Evolutionary conservation across 2,329 filamentous ascomycete genomes (phyloP).

Genomic region (Falciphora oryzae): DNA sequence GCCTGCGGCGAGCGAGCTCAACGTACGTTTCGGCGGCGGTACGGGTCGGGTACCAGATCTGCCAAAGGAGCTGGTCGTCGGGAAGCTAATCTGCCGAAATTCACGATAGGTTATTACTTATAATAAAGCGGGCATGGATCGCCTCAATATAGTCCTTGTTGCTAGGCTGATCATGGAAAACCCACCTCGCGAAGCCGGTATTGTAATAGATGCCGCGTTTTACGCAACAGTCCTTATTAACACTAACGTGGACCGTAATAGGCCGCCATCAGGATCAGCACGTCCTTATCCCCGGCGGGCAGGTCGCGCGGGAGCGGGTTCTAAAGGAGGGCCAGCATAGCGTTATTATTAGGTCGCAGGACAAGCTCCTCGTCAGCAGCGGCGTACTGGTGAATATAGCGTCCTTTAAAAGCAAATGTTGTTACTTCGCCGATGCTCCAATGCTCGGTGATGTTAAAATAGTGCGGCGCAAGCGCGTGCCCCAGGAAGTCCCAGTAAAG

Average conservation of each 20-base stretch:
- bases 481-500: not conserved
- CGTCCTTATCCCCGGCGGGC: conserved; percentile 29
- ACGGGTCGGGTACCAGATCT: conserved; percentile 31
- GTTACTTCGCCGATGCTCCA: conserved; percentile 16
- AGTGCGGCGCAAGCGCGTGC: conserved; percentile 5
- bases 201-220: conserved; percentile 31
- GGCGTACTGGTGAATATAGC: not conserved
- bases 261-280: conserved; percentile 31
- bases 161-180: not conserved
- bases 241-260: conserved; percentile 22
- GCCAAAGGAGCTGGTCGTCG: conserved; percentile 24
- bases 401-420: not conserved
- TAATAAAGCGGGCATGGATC: conserved; percentile 11
- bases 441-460: conserved; percentile 28
- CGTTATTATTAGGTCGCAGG: not conserved
- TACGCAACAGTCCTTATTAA: not conserved
- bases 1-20: conserved; percentile 24
- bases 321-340: conserved; percentile 19
- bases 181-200: conserved; percentile 30
- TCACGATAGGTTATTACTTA: conserved; percentile 8
- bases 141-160: not conserved
- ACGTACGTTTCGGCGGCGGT: conserved; percentile 30
- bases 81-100: conserved; percentile 2
- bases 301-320: conserved; percentile 29
- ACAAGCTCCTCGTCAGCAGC: conserved; percentile 7